Percentiles rank a stretch among this genome's conserved stretches.
Evolutionary conservation across 371 early-diverging fungal genomes (phyloP).

Genomic region (Syncephalastrum sp.): DNA sequence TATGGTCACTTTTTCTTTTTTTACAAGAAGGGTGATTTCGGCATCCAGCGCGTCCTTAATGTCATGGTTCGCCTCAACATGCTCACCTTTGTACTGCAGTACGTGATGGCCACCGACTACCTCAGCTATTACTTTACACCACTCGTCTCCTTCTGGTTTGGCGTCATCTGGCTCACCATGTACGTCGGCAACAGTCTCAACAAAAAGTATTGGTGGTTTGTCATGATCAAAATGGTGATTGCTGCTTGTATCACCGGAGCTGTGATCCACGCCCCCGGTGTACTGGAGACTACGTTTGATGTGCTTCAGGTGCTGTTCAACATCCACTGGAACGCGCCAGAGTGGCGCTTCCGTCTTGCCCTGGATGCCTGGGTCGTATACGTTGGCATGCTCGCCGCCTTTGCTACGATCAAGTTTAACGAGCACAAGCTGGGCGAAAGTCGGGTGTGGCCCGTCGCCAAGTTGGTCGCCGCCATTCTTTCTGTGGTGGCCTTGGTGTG

Average conservation of each 20-base stretch:
- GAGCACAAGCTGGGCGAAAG: conserved; percentile 37
- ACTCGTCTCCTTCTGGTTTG: conserved; percentile 70
- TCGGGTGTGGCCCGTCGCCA: conserved; percentile 37
- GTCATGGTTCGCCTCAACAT: conserved; percentile 71
- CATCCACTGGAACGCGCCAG: conserved; percentile 55
- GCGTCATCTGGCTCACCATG: conserved; percentile 68
- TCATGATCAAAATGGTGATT: conserved; percentile 51
- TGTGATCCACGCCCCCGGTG: conserved; percentile 40
- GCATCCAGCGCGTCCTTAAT: conserved; percentile 55
- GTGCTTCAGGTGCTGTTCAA: conserved; percentile 37
- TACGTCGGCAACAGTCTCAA: conserved; percentile 45
- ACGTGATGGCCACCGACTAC: conserved; percentile 66
- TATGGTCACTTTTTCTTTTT: conserved; percentile 75
- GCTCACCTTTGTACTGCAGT: conserved; percentile 62
- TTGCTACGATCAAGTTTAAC: conserved; percentile 41
- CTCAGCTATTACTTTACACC: conserved; percentile 79
- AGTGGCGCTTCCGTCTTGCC: conserved; percentile 67
- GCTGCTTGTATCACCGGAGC: conserved; percentile 35
- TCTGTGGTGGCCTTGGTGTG: conserved; percentile 39
- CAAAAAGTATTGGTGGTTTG: conserved; percentile 33
- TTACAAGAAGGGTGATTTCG: conserved; percentile 67
- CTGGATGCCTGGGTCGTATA: conserved; percentile 66
- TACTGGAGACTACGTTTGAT: conserved; percentile 43
- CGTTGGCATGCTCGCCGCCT: conserved; percentile 56
- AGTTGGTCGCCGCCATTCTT: conserved; percentile 19